phyloP scores from a whole-genome alignment of 129 eudicot species.

The Deinandra increscens region DNA sequence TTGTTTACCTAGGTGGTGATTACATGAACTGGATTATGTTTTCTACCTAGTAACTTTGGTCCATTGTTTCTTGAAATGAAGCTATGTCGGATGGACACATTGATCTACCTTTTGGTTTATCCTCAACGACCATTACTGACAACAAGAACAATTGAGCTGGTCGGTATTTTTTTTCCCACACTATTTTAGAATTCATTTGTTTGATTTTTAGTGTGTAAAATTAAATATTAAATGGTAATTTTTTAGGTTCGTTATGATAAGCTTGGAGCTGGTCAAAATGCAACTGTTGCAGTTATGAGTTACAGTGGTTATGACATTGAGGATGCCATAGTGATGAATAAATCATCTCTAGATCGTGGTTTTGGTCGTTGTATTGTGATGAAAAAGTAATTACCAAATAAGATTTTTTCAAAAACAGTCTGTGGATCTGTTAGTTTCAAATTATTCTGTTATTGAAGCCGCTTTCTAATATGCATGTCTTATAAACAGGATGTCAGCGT shows the following conservation, averaged over 20 bases:
- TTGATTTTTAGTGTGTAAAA: neutral
- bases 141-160: slow-evolving; percentile 93
- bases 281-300: slow-evolving; percentile 99
- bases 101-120: slow-evolving; percentile 88
- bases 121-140: slow-evolving; percentile 95
- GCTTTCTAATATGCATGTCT: slow-evolving; percentile 14
- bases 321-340: slow-evolving; percentile 98
- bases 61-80: slow-evolving; percentile 17
- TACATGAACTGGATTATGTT: slow-evolving; percentile 7
- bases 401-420: neutral
- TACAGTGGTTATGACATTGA: slow-evolving; percentile 97
- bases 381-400: slow-evolving; percentile 56
- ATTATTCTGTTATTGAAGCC: neutral
- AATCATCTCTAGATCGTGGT: slow-evolving; percentile 96
- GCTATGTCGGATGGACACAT: slow-evolving; percentile 82
- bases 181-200: neutral
- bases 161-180: slow-evolving; percentile 32
- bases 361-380: slow-evolving; percentile 98
- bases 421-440: slow-evolving; percentile 3
- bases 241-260: slow-evolving; percentile 80
- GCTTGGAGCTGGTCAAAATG: slow-evolving; percentile 99
- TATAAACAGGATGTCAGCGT: slow-evolving; percentile 46
- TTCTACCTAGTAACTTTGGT: neutral
- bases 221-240: neutral
- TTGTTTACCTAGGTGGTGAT: slow-evolving; percentile 1